Evolutionary conservation across 1,284 basidiomycete genomes (phyloP).

Genomic region (Ceratobasidium sp.): DNA sequence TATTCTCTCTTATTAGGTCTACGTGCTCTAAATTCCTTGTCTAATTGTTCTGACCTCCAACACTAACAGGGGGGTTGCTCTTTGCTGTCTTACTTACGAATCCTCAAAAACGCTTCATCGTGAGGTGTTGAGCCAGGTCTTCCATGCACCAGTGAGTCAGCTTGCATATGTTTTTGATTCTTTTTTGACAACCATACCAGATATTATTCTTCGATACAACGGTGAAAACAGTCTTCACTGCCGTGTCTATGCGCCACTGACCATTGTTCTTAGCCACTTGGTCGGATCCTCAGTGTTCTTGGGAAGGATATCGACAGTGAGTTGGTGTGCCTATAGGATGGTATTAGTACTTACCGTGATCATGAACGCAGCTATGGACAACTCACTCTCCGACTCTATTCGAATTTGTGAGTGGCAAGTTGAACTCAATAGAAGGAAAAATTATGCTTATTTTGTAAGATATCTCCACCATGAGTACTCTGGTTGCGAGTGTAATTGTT

Average conservation of each 20-base stretch:
- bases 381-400: constrained; percentile 69
- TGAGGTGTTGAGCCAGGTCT: constrained; percentile 61
- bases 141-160: constrained; percentile 60
- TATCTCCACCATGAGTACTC: constrained; percentile 58
- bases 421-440: no score
- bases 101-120: constrained; percentile 68
- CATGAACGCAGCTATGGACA: constrained; percentile 72
- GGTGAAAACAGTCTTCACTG: constrained; percentile 46
- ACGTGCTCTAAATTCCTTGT: constrained; percentile 47
- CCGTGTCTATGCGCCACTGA: background rate
- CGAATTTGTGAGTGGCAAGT: constrained; percentile 60
- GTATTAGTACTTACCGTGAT: no score
- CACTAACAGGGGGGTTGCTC: constrained; percentile 58
- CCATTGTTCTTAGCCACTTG: constrained; percentile 58
- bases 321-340: constrained; percentile 42
- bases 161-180: background rate
- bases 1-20: constrained; percentile 68
- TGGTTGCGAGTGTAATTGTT: constrained; percentile 67
- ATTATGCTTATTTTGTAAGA: constrained; percentile 50
- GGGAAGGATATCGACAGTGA: constrained; percentile 69
- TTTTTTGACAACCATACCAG: background rate
- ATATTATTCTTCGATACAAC: constrained; percentile 77
- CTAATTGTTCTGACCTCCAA: constrained; percentile 41
- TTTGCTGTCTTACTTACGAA: constrained; percentile 64
- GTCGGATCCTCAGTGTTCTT: constrained; percentile 69